phyloP scores from a whole-genome alignment of 2,329 filamentous ascomycete genomes.

The Beauveria caledonica region DNA sequence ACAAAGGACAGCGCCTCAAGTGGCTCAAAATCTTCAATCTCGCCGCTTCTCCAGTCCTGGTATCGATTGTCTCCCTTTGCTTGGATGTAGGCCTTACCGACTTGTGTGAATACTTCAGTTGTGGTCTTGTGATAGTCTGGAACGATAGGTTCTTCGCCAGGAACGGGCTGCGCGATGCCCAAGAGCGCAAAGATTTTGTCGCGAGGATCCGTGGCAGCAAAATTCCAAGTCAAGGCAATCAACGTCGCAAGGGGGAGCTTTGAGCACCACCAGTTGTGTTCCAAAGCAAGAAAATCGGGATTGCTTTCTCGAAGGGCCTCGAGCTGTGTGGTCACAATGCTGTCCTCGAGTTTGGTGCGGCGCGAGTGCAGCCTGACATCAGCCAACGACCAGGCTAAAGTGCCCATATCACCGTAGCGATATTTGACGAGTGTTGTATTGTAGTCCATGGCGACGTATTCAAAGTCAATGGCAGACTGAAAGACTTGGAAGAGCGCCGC shows the following conservation, averaged over 20 bases:
- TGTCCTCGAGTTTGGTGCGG: constrained; percentile 4
- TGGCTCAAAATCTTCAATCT: constrained; percentile 5
- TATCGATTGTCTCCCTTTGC: constrained; percentile 8
- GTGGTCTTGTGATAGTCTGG: constrained; percentile 9
- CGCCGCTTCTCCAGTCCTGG: constrained; percentile 8
- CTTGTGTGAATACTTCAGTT: constrained; percentile 10
- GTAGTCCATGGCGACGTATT: constrained; percentile 2
- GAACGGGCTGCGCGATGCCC: constrained; percentile 9
- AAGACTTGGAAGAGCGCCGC: not conserved
- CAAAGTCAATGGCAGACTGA: constrained; percentile 8
- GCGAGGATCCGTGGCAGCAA: constrained; percentile 13
- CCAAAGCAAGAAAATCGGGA: not conserved
- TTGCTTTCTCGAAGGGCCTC: not conserved
- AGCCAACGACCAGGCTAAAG: constrained; percentile 6
- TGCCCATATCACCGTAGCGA: constrained; percentile 10
- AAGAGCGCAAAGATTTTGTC: constrained; percentile 16
- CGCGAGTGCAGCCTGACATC: constrained; percentile 2
- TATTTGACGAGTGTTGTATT: constrained; percentile 5
- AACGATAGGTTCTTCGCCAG: not conserved
- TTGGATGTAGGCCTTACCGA: constrained; percentile 4
- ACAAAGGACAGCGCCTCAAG: constrained; percentile 5
- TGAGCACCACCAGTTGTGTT: not conserved
- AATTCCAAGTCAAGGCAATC: constrained; percentile 13
- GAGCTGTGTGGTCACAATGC: not conserved
- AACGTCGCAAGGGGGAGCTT: constrained; percentile 1